Percentiles rank a stretch among this genome's conserved stretches.
Conservation (phyloP, 176 grass and related monocot species). For the Chrysopogon serrulatus region DNA sequence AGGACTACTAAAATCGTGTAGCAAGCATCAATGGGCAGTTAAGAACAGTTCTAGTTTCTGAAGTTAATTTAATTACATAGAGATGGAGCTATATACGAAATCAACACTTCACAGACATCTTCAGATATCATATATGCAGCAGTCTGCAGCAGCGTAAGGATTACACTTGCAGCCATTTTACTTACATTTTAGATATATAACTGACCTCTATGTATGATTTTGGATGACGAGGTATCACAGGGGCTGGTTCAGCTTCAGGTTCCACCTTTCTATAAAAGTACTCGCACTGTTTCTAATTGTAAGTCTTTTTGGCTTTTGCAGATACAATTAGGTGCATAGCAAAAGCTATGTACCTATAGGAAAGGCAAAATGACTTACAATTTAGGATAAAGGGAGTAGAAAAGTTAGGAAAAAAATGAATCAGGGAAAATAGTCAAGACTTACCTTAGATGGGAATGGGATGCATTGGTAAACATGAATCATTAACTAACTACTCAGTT, state of each 20-base stretch:
- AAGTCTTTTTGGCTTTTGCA: too few species aligned
- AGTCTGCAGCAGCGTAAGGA: background rate
- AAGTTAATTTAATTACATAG: background rate
- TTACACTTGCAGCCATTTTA: background rate
- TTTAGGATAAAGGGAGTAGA: background rate
- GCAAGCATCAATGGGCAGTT: background rate
- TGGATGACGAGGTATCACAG: conserved; percentile 30
- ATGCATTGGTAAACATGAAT: too few species aligned
- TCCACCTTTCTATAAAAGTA: conserved; percentile 15
- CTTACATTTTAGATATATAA: background rate
- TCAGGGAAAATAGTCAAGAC: too few species aligned
- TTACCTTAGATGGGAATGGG: too few species aligned
- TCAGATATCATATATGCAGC: conserved; percentile 1
- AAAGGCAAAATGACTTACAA: too few species aligned
- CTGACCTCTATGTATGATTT: conserved; percentile 55
- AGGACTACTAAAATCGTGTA: background rate
- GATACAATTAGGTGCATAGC: too few species aligned
- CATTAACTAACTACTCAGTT: too few species aligned
- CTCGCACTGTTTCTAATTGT: too few species aligned
- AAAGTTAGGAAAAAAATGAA: background rate
- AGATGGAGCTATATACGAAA: background rate
- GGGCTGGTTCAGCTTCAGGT: conserved; percentile 11
- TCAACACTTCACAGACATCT: background rate
- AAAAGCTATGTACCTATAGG: too few species aligned
- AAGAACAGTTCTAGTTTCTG: background rate